Base-by-base conservation (phyloP, 139 green algal species). In the Micractinium sp. region DNA sequence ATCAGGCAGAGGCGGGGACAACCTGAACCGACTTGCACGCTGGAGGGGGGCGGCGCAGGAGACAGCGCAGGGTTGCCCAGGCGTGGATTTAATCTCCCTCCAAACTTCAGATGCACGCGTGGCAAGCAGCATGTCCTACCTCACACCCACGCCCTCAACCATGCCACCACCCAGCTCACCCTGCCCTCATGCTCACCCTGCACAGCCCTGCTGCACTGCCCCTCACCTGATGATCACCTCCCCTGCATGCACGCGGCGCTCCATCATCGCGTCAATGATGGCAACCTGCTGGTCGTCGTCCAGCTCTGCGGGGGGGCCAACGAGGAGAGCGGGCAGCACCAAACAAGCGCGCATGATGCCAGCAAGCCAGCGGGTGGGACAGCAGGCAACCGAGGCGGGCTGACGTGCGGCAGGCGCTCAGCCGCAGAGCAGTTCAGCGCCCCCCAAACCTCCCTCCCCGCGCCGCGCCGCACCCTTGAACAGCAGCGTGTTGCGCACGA, bases 271-370 rank as follows among this genome's bases (percentile, higher is more conserved):
- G 16, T 90, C 73, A 27, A 95, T 87, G 33, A 95, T 60, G 27
- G 92, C 79, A 0, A 38, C 53, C 87, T 92, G 69, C 90, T 95
- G 93, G 39, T 94, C 90, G n/a, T 95, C 93, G 60, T 95, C 93
- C 69, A 95, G 88, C 15, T 92, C 93, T 94, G 88, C 81, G 74
- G 31, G 12, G 39, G 9, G 35, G 33, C n/a, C n/a, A n/a, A n/a
- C n/a, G 7, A 36, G 36, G 16, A 60, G 82, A 0, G 67, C 12
- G 66, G 82, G 1, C 33, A 22, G 74, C 74, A 53, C 14, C 16
- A 3, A 38, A 35, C 29, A 56, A 56, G 47, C 47, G 47, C 22
- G 71, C 71, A 18, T 38, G 71, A 3, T 4, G 33, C 74, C 53
- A 3, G 20, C 74, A 29, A 25, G 33, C 12, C 73, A 38, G 12